Base-by-base conservation (phyloP, 495 filamentous ascomycete species). In the Penicillium argentinense region DNA sequence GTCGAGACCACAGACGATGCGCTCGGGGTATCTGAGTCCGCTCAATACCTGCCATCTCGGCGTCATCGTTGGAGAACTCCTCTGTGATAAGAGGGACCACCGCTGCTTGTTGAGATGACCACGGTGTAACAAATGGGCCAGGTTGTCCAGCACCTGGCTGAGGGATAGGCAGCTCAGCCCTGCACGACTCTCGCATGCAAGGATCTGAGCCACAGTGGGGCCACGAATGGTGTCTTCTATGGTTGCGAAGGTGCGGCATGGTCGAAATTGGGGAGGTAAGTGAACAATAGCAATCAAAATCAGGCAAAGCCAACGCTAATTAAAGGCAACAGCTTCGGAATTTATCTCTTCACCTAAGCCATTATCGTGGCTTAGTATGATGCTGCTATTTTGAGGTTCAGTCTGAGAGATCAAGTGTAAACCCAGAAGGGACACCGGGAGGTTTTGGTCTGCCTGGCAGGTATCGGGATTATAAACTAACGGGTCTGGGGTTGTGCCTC, bases 161-260 rank as follows among this genome's bases (percentile, higher is more conserved):
- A 11, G 45, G 41, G 7, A 54, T 29, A 14, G 54, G 55, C 6
- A 53, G 12, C 2, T 62, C 47, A 1, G 48, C 24, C 18, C 26
- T 51, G 17, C 39, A 39, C n/a, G 53, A 45, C 8, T 54, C 45
- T 12, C 52, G 53, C 49, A 52, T 59, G 47, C 47, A 59, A n/a
- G 50, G 9, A 16, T 59, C 55, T 11, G 65, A 59, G 38, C 62
- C 61, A 43, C 67, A 68, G 48, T 69, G 63, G 5, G 69, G 69
- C 69, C 69, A 73, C 33, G 67, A 66, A 39, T 73, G 67, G 42
- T 68, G 62, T 51, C 69, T 49, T 56, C 54, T 47, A 49, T 72
- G 68, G 46, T 70, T 55, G 18, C 50, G 56, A 13, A 56, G 33
- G 25, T 45, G 49, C 11, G 64, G 47, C 69, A 72, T 71, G 26